Conservation (phyloP, 305 asterid genomes). For the Solanum chacoense region DNA sequence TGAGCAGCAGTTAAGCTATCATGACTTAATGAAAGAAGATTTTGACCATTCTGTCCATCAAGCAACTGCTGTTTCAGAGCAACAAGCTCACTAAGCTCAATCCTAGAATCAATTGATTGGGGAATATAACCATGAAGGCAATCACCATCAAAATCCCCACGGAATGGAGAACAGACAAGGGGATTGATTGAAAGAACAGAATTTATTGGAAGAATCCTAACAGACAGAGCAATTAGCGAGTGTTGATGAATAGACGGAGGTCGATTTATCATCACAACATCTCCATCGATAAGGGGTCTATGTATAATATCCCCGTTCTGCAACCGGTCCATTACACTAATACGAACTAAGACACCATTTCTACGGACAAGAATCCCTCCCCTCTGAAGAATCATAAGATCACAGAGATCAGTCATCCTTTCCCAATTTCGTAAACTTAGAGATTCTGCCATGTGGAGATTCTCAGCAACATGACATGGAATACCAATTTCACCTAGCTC, state of each 20-base stretch:
- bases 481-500: slow-evolving; percentile 72
- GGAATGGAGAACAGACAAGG: slow-evolving; percentile 69
- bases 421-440: slow-evolving; percentile 50
- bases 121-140: slow-evolving; percentile 96
- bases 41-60: slow-evolving; percentile 76
- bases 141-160: slow-evolving; percentile 98
- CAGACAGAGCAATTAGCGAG: slow-evolving; percentile 68
- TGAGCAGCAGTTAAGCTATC: slow-evolving; percentile 91
- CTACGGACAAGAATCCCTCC: slow-evolving; percentile 47
- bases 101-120: slow-evolving; percentile 56
- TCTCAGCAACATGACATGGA: slow-evolving; percentile 60
- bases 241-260: slow-evolving; percentile 98
- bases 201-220: slow-evolving; percentile 53
- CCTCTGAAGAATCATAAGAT: slow-evolving; percentile 38
- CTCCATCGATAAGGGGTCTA: slow-evolving; percentile 83
- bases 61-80: slow-evolving; percentile 51
- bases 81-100: slow-evolving; percentile 81
- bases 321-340: slow-evolving; percentile 53
- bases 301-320: slow-evolving; percentile 53
- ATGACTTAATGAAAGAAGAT: slow-evolving; percentile 71
- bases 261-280: slow-evolving; percentile 66
- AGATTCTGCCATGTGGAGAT: slow-evolving; percentile 48
- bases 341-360: slow-evolving; percentile 32
- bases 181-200: slow-evolving; percentile 76
- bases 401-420: slow-evolving; percentile 45